Evolutionary conservation across 768 basidiomycete genomes (phyloP).

Genomic region (Amanita subjunquillea): DNA sequence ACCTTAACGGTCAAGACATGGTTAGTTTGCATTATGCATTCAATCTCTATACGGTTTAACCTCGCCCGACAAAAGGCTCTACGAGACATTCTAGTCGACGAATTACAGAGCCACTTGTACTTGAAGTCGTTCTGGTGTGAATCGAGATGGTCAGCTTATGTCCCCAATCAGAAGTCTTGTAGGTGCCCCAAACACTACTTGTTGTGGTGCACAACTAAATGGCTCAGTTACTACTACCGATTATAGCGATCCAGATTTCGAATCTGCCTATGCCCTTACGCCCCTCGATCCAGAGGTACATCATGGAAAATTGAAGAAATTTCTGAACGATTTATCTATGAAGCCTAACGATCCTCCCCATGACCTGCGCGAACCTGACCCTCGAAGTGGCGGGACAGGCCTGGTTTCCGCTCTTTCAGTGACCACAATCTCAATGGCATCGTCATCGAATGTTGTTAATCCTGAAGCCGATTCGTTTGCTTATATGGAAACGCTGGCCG

Average conservation of each 20-base stretch:
- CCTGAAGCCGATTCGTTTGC: conserved; percentile 90
- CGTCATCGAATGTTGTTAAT: conserved; percentile 29
- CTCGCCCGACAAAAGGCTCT: conserved; percentile 48
- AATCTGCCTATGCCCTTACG: conserved; percentile 20
- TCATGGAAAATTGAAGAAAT: conserved; percentile 47
- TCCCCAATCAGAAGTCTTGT: conserved; percentile 71
- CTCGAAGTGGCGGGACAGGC: conserved; percentile 14
- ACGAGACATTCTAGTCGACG: conserved; percentile 88
- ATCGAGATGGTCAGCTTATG: conserved; percentile 80
- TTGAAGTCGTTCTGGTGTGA: conserved; percentile 97
- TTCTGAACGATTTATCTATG: conserved; percentile 51
- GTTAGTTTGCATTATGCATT: conserved; percentile 28
- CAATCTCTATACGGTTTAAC: conserved; percentile 1
- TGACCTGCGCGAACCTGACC: conserved; percentile 40
- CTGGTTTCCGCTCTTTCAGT: neutral
- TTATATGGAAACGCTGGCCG: conserved; percentile 87
- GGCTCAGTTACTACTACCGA: conserved; percentile 52
- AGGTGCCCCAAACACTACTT: conserved; percentile 19
- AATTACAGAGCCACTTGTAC: conserved; percentile 95
- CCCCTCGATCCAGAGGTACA: conserved; percentile 28
- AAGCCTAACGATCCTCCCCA: conserved; percentile 74
- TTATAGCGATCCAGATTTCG: conserved; percentile 34
- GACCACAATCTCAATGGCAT: conserved; percentile 9
- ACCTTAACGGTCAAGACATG: conserved; percentile 78
- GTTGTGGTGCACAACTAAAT: neutral